Percentiles rank a stretch among this genome's conserved stretches.
These are phyloP conservation scores for Arthrobotrys megalospora DNA, from an alignment of 2,329 filamentous ascomycete genomes.

Conservation along the genomic window DNA sequence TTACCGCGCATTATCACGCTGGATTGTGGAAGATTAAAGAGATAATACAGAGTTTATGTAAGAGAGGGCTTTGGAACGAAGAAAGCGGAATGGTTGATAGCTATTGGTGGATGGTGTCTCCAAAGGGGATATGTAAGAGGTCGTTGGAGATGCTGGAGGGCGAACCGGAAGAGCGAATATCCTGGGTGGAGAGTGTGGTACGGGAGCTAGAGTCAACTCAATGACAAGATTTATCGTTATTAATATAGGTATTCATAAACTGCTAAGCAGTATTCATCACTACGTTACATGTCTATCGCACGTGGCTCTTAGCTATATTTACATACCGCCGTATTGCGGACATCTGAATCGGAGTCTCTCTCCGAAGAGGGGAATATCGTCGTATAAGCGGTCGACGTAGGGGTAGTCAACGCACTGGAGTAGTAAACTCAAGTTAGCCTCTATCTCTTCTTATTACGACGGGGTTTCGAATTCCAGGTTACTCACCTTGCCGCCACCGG, in stretches of 20 bases:
- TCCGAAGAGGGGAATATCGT: slow-evolving; percentile 25
- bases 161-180: slow-evolving; percentile 32
- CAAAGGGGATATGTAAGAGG: slow-evolving; percentile 37
- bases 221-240: slow-evolving; percentile 1
- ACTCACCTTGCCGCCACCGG: slow-evolving; percentile 54
- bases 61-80: slow-evolving; percentile 32
- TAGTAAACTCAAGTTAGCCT: background rate
- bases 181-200: slow-evolving; percentile 34
- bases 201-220: slow-evolving; percentile 37
- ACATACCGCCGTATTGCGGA: background rate
- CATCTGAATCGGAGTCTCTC: slow-evolving; percentile 32
- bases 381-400: slow-evolving; percentile 39
- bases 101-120: slow-evolving; percentile 46
- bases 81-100: slow-evolving; percentile 32
- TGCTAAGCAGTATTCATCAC: background rate
- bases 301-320: slow-evolving; percentile 12
- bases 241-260: background rate
- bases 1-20: slow-evolving; percentile 48
- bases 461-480: background rate
- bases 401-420: slow-evolving; percentile 43
- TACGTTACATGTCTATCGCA: background rate
- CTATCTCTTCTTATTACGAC: background rate
- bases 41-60: slow-evolving; percentile 34
- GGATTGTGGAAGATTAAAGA: slow-evolving; percentile 50
- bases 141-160: slow-evolving; percentile 26